Evolutionary conservation across 805 yeast species (phyloP), one percentile per base, ranked within the genome.

Genomic region (Barnettozyma pratensis): DNA sequence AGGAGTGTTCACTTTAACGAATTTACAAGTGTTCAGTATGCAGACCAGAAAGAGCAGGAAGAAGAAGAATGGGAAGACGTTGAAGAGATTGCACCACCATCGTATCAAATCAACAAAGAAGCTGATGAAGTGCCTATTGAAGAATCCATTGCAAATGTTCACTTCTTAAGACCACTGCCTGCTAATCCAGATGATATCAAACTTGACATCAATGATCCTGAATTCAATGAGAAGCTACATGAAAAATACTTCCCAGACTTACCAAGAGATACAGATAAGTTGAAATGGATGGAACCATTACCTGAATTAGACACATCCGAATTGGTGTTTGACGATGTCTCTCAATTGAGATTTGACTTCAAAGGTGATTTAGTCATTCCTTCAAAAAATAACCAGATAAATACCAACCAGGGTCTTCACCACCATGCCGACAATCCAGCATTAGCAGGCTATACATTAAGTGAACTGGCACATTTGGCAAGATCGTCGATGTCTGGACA

Each of bases 381-480:
- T 6, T 65, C 72, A 1, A 73, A 80, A 44, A 71, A 80, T 31
- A 64, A 68, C 12, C 50, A 67, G 1, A 65, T 66, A 27, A 80
- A 85, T 3, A 73, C 83, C 0, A 70, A 73, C 37, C 62, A 76
- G 37, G 99, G 96, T 0, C 74, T 94, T 28, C 97, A 89, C 60
- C 98, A 94, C 63, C 99, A 94, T 65, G 77, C 97, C 0, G 88
- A 85, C 9, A 81, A 85, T 42, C 97, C 98, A 0, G 81, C 83
- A 41, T 72, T 91, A 45, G 96, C 98, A 0, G 99, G 99, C 0
- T 94, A 94, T 64, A 91, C 97, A 0, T 63, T 94, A 27, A 72
- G 79, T 0, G 99, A 94, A 62, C 72, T 94, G 45, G 84, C 85
- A 1, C 94, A 85, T 56, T 74, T 88, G 42, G 70, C 90, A 5